Conservation (phyloP, 2,329 filamentous ascomycete species). For the Rasamsonia emersonii region DNA sequence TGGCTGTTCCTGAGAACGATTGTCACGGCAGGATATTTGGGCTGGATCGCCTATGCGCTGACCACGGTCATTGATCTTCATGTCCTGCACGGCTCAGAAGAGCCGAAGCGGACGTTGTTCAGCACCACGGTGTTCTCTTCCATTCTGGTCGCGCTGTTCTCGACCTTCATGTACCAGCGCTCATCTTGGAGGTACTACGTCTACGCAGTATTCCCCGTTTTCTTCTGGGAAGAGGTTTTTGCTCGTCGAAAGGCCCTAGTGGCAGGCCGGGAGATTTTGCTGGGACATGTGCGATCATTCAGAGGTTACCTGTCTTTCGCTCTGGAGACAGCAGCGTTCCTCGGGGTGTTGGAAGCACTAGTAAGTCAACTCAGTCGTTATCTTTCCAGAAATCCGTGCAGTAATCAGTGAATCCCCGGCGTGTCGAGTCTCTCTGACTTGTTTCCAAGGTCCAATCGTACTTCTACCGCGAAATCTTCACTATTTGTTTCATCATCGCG, state of each 20-base stretch:
- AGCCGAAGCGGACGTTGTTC: constrained; percentile 53
- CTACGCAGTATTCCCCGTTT: constrained; percentile 84
- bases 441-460: constrained; percentile 70
- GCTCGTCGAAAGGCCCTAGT: constrained; percentile 62
- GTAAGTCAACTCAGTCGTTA: constrained; percentile 37
- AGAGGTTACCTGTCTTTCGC: constrained; percentile 50
- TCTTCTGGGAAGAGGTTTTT: constrained; percentile 95
- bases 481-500: constrained; percentile 65
- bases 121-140: constrained; percentile 65
- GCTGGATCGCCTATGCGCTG: constrained; percentile 89
- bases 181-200: constrained; percentile 80
- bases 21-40: constrained; percentile 82
- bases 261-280: constrained; percentile 58
- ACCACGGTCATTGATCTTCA: constrained; percentile 84
- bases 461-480: constrained; percentile 81
- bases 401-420: constrained; percentile 5
- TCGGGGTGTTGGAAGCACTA: constrained; percentile 70
- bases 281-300: constrained; percentile 58
- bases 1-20: constrained; percentile 90
- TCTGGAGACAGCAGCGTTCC: constrained; percentile 57
- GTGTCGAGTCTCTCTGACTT: constrained; percentile 1
- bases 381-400: constrained; percentile 3
- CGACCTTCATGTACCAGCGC: constrained; percentile 68
- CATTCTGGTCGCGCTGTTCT: constrained; percentile 64
- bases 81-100: constrained; percentile 63